A percentile compares a stretch with the other conserved stretches of the same genome.
Conservation (phyloP, 352 stramenopile species). For the Globisporangium parvum region DNA sequence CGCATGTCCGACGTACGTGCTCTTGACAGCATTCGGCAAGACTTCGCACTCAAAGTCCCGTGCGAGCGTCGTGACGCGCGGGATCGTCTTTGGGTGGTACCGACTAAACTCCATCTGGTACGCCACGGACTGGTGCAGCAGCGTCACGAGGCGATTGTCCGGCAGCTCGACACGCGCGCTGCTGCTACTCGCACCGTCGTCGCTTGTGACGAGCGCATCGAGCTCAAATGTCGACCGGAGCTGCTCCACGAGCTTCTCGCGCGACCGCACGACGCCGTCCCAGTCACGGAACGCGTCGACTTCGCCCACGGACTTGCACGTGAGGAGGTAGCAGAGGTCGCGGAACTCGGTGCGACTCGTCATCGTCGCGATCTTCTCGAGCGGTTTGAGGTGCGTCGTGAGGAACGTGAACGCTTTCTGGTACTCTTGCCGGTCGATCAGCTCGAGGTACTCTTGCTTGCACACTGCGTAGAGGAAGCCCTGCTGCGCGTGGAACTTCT, state of each 20-base stretch:
- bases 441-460: slow-evolving; percentile 86
- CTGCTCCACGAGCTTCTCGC: slow-evolving; percentile 83
- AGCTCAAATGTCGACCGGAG: slow-evolving; percentile 76
- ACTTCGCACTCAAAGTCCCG: slow-evolving; percentile 86
- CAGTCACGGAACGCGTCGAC: slow-evolving; percentile 81
- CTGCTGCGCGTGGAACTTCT: slow-evolving; percentile 78
- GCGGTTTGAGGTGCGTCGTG: slow-evolving; percentile 82
- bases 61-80: slow-evolving; percentile 77
- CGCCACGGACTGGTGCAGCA: slow-evolving; percentile 81
- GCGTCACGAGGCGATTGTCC: slow-evolving; percentile 68
- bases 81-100: slow-evolving; percentile 82
- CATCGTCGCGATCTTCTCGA: slow-evolving; percentile 74
- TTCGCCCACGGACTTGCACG: slow-evolving; percentile 82
- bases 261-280: slow-evolving; percentile 69
- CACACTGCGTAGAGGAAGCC: slow-evolving; percentile 86
- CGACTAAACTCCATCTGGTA: slow-evolving; percentile 90
- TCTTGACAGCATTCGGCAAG: slow-evolving; percentile 81
- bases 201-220: slow-evolving; percentile 57
- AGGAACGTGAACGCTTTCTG: slow-evolving; percentile 89
- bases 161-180: slow-evolving; percentile 36
- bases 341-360: slow-evolving; percentile 84
- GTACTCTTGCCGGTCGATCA: slow-evolving; percentile 86
- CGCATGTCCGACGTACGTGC: slow-evolving; percentile 77
- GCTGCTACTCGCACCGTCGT: slow-evolving; percentile 14
- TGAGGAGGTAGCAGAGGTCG: slow-evolving; percentile 86